Evolutionary conservation across 2,329 filamentous ascomycete species (phyloP).

Genomic region (Talaromyces sp.): DNA sequence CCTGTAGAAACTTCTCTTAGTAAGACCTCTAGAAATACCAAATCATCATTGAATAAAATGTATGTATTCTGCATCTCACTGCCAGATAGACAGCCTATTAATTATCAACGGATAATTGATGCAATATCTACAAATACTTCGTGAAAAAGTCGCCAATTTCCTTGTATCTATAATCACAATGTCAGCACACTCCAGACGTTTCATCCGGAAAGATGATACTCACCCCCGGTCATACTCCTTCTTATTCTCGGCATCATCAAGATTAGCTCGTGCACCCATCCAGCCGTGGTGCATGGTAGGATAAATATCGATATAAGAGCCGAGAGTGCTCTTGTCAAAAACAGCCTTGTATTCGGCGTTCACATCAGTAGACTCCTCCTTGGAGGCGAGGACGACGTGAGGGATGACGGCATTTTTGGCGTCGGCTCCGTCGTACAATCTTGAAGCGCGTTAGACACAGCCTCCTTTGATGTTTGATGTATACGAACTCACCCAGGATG

Average conservation of each 20-base stretch:
- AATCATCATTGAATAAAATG: background rate
- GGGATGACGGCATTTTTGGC: conserved; percentile 62
- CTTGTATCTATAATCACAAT: conserved; percentile 42
- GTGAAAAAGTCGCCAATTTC: conserved; percentile 59
- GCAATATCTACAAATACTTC: conserved; percentile 45
- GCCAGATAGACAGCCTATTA: background rate
- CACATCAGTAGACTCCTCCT: conserved; percentile 59
- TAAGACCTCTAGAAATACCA: background rate
- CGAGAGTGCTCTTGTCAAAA: conserved; percentile 51
- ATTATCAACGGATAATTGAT: background rate
- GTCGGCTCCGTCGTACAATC: conserved; percentile 55
- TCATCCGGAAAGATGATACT: conserved; percentile 19
- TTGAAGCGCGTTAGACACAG: conserved; percentile 11
- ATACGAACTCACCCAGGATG: conserved; percentile 34
- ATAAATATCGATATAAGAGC: conserved; percentile 64
- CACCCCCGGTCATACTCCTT: conserved; percentile 64
- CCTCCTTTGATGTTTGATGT: background rate
- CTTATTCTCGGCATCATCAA: conserved; percentile 55
- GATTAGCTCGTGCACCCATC: conserved; percentile 67
- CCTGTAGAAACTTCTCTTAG: too few species aligned
- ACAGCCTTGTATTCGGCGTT: conserved; percentile 54
- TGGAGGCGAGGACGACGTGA: conserved; percentile 62
- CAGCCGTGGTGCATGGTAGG: conserved; percentile 68
- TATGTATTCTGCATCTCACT: background rate
- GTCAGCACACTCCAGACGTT: background rate